Evolutionary conservation across 331 rosid genomes (phyloP), one percentile per base, ranked within the genome.

Genomic region (Cucumis variabilis): DNA sequence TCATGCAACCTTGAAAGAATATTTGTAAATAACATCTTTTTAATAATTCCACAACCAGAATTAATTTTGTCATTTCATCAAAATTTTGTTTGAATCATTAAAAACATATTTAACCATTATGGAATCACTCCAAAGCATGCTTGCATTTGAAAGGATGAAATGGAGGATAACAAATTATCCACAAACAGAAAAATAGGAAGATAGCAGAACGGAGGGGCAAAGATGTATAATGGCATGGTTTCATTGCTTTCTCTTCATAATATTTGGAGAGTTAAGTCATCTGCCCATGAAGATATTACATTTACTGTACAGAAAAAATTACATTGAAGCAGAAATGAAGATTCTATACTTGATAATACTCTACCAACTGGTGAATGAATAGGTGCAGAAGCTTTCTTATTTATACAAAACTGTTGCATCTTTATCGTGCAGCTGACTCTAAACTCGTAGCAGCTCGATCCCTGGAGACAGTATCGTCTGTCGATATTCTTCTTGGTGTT

Each of bases 291-390:
- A 84, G 77, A 37, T 48, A 65, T 68, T 66, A 67, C 60, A 74
- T 84, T 89, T 93, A 88, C 98, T 95, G 90, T 96, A 94, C 96
- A 93, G 72, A 82, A 83, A 86, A 91, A 78, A 83, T 68, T 85
- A 92, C 90, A 85, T 85, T 92, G 87, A 84, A 91, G 86, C 79
- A 67, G 30, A 74, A 80, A 80, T 84, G 28, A 80, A 80, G 23
- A 88, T 66, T 60, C 88, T 94, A 88, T 86, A 91, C 85, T 71
- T 86, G 87, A 85, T 86, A 88, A 89, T 87, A 87, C 92, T 82
- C 87, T 83, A 82, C 86, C 71, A 86, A 89, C 73, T 89, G 81
- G 86, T 76, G 84, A 85, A 82, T 60, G 58, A 82, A 78, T 66
- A 70, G 74, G 28, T 13, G 87, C 92, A 89, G 82, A 86, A 82